Percentiles rank a stretch among this genome's conserved stretches.
Evolutionary conservation across 495 filamentous ascomycete genomes (phyloP).

Genomic region (Collariella sp.): DNA sequence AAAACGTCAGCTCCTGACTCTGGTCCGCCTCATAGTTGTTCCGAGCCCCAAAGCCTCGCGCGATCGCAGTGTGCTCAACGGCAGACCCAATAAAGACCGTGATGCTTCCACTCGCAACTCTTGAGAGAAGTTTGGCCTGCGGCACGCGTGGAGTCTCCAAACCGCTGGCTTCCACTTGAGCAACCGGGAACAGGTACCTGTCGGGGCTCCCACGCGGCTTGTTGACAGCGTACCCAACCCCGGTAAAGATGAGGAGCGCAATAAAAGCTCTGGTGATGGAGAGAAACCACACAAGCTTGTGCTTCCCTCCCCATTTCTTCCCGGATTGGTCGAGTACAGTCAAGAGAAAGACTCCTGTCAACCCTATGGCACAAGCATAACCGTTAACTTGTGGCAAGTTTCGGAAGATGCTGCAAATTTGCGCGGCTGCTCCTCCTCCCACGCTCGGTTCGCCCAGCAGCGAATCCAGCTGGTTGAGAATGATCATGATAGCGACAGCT

Average conservation of each 20-base stretch:
- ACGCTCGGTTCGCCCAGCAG: constrained; percentile 38
- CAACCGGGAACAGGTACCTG: too few species aligned
- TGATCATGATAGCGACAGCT: constrained; percentile 42
- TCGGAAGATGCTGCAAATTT: constrained; percentile 37
- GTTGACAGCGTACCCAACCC: too few species aligned
- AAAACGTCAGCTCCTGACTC: constrained; percentile 42
- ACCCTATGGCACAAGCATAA: constrained; percentile 39
- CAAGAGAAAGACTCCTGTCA: constrained; percentile 38
- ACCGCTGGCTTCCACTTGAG: too few species aligned
- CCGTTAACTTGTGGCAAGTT: constrained; percentile 34
- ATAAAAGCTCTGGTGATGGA: constrained; percentile 41
- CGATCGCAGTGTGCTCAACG: constrained; percentile 44
- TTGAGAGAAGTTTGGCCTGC: constrained; percentile 35
- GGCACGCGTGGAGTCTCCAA: too few species aligned
- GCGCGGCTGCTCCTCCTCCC: constrained; percentile 32
- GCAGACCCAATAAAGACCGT: constrained; percentile 39
- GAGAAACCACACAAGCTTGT: constrained; percentile 36
- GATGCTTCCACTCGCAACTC: constrained; percentile 33
- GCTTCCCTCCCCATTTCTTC: constrained; percentile 38
- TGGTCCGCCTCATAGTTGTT: constrained; percentile 43
- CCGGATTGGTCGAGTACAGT: constrained; percentile 38
- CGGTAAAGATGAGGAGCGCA: too few species aligned
- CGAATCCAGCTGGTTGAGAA: constrained; percentile 38
- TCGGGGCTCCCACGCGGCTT: too few species aligned
- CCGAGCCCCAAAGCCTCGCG: constrained; percentile 37